phyloP scores from a whole-genome alignment of 805 yeast genomes.

The Candida sonorensis region DNA sequence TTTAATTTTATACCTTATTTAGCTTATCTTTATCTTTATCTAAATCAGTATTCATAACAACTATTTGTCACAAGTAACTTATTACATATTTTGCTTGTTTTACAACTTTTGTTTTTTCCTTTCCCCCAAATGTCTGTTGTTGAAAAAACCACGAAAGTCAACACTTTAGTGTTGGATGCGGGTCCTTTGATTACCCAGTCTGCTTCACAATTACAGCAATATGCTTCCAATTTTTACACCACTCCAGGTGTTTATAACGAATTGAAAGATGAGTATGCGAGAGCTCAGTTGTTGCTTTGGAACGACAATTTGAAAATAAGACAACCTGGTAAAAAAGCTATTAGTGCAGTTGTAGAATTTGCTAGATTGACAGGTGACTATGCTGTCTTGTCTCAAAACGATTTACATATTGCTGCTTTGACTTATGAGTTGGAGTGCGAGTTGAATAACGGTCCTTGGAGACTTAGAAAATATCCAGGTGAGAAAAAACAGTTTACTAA shows the following conservation, averaged over 20 bases:
- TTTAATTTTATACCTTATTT: too few species aligned
- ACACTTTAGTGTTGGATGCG: constrained; percentile 79
- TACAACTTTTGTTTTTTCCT: too few species aligned
- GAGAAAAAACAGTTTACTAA: constrained; percentile 32
- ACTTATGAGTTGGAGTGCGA: constrained; percentile 83
- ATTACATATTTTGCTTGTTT: too few species aligned
- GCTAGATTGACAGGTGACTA: constrained; percentile 89
- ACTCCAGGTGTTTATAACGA: constrained; percentile 90
- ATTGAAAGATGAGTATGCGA: constrained; percentile 77
- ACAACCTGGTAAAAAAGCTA: constrained; percentile 66
- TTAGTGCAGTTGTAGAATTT: constrained; percentile 65
- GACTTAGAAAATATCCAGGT: constrained; percentile 70
- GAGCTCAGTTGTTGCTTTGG: constrained; percentile 77
- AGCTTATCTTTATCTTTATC: too few species aligned
- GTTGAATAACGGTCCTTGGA: constrained; percentile 58
- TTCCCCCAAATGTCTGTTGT: constrained; percentile 7
- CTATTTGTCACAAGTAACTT: too few species aligned
- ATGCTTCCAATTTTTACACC: constrained; percentile 70
- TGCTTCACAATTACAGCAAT: constrained; percentile 61
- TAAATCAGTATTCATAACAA: too few species aligned
- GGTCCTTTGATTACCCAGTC: constrained; percentile 89
- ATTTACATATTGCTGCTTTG: constrained; percentile 86
- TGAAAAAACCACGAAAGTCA: constrained; percentile 29
- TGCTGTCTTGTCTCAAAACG: constrained; percentile 81
- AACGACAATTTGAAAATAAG: constrained; percentile 60